phyloP scores from a whole-genome alignment of 208 protist genomes.

The Crithidia expoeki region DNA sequence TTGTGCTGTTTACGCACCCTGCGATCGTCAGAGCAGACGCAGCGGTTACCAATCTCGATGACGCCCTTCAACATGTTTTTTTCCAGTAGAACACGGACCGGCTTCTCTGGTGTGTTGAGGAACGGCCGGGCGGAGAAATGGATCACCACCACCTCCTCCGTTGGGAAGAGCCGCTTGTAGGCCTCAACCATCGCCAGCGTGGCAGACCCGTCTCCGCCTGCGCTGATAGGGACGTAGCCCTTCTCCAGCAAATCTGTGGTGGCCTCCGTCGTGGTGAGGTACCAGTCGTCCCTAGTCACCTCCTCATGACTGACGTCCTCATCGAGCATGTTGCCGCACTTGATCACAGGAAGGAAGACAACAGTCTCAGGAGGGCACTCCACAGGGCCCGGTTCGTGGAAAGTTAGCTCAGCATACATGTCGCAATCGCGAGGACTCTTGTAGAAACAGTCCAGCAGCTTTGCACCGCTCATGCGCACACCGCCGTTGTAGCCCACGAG shows the following conservation, averaged over 20 bases:
- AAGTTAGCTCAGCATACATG: constrained; percentile 78
- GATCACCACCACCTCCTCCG: constrained; percentile 76
- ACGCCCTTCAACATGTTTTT: constrained; percentile 77
- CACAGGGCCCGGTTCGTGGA: constrained; percentile 70
- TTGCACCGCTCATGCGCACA: constrained; percentile 29
- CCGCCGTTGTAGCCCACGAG: constrained; percentile 65
- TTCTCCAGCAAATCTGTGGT: constrained; percentile 80
- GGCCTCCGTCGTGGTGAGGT: constrained; percentile 52
- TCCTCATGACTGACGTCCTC: neutral
- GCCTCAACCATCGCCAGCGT: constrained; percentile 80
- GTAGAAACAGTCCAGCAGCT: constrained; percentile 63
- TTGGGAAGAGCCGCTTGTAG: constrained; percentile 78
- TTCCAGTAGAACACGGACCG: constrained; percentile 74
- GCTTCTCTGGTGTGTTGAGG: constrained; percentile 35
- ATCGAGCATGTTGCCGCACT: constrained; percentile 68
- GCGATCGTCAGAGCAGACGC: constrained; percentile 63
- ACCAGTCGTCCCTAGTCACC: constrained; percentile 64
- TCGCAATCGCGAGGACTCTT: constrained; percentile 67
- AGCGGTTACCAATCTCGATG: constrained; percentile 80
- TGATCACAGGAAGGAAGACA: constrained; percentile 75
- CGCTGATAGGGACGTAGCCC: constrained; percentile 78
- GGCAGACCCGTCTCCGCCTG: constrained; percentile 72
- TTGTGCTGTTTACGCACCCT: constrained; percentile 80
- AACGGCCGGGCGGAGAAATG: constrained; percentile 71
- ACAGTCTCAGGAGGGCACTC: constrained; percentile 83